Evolutionary conservation across 139 green algal genomes (phyloP).

Genomic region (Gonium pectorale): DNA sequence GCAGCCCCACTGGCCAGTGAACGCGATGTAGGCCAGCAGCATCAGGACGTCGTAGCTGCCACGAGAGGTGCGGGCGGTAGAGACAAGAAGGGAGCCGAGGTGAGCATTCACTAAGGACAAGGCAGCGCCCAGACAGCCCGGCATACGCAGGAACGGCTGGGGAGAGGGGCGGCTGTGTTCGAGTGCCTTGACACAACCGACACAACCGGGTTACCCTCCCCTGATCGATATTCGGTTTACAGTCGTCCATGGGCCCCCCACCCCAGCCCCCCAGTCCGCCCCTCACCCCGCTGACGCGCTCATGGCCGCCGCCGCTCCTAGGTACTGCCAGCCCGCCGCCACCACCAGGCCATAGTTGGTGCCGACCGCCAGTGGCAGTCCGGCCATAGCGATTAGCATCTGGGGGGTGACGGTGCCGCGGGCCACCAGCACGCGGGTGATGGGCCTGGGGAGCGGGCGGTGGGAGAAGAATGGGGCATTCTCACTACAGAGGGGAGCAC

Average conservation of each 20-base stretch:
- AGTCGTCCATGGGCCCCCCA: not conserved
- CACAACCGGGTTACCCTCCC: too few relatives aligned
- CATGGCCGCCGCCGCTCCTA: conserved; percentile 36
- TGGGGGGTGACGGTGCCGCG: conserved; percentile 8
- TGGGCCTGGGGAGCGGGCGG: conserved; percentile 16
- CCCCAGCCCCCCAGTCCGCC: not conserved
- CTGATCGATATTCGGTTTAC: too few relatives aligned
- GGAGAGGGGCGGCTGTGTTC: too few relatives aligned
- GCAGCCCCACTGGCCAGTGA: not conserved
- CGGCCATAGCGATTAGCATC: conserved; percentile 48
- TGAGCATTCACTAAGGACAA: too few relatives aligned
- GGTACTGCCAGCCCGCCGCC: conserved; percentile 22
- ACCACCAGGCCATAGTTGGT: conserved; percentile 49
- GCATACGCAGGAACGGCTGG: too few relatives aligned
- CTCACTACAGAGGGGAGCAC: too few relatives aligned
- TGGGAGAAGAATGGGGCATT: too few relatives aligned
- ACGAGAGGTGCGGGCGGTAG: too few relatives aligned
- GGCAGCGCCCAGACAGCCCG: too few relatives aligned
- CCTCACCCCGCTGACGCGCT: conserved; percentile 17
- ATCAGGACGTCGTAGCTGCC: conserved; percentile 38
- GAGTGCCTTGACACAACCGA: too few relatives aligned
- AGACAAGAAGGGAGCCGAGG: too few relatives aligned
- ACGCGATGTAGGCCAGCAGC: conserved; percentile 33
- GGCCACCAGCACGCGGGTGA: conserved; percentile 45
- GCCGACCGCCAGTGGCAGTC: conserved; percentile 39